These are phyloP conservation scores for Vaucheria bursata DNA, from an alignment of 352 stramenopile genomes.

Conservation along the genomic window DNA sequence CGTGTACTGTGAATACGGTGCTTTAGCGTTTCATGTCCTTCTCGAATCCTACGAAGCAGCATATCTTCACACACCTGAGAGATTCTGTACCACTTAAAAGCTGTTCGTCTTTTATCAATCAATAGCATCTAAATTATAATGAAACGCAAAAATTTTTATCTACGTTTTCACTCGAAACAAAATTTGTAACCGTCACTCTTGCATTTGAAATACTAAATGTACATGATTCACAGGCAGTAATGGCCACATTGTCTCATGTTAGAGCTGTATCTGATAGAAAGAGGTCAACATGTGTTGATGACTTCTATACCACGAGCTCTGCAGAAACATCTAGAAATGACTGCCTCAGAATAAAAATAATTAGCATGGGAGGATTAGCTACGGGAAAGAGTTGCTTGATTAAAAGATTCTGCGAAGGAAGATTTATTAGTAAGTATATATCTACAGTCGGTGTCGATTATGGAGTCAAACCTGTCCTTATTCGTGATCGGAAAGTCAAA, in stretches of 20 bases:
- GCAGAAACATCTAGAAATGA: background rate
- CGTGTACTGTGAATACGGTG: slow-evolving; percentile 76
- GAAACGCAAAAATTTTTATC: too few relatives aligned
- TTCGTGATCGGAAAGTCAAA: slow-evolving; percentile 62
- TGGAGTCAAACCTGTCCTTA: slow-evolving; percentile 74
- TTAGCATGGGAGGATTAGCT: slow-evolving; percentile 75
- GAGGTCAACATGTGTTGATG: background rate
- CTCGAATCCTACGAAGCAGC: too few relatives aligned
- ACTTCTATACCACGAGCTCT: background rate
- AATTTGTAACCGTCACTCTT: too few relatives aligned
- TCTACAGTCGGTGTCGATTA: slow-evolving; percentile 90
- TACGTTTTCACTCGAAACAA: too few relatives aligned
- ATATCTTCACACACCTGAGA: too few relatives aligned
- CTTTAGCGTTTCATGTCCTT: slow-evolving; percentile 75
- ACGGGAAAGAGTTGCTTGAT: slow-evolving; percentile 87
- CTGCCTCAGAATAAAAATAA: slow-evolving; percentile 74
- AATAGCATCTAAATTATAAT: too few relatives aligned
- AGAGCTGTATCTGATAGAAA: background rate
- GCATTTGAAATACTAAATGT: too few relatives aligned
- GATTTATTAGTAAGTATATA: slow-evolving; percentile 87
- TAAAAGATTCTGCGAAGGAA: slow-evolving; percentile 83
- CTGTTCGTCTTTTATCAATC: too few relatives aligned
- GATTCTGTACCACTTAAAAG: too few relatives aligned
- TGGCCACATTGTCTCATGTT: too few relatives aligned
- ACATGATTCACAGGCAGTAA: too few relatives aligned